Base-by-base conservation (phyloP, 148 eudicot species). In the Vaccinium myrtillus region DNA sequence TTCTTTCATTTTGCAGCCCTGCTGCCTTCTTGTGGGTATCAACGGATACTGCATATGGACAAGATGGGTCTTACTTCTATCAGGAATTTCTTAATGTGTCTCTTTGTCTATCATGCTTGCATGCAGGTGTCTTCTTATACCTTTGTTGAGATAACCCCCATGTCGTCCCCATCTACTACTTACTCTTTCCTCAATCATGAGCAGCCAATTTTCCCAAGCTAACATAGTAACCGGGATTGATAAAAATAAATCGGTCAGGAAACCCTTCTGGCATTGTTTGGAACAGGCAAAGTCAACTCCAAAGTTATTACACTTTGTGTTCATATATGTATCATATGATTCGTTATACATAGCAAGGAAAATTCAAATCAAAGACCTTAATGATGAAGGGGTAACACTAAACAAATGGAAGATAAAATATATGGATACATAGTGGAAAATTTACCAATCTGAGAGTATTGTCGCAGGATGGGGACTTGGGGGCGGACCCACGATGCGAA, bases 401-500 rank as follows among this genome's bases (percentile, higher is more conserved):
- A 16, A 5, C 18, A 56, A 56, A 56, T 15, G 61, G 21, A 56
- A 56, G 25, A 23, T 10, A 6, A 49, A 8, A 10, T 65, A 23
- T 23, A 16, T 5, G 71, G 71, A 65, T 65, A 23, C 30, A 25
- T 9, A 10, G 71, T n/a, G 71, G 23, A 70, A 56, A 1, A 80
- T 55, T 51, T 78, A 80, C 82, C 82, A 80, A 55, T 58, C 82
- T 46, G 9, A 55, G 70, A 14, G 27, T 48, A 55, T 80, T 56
- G 69, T 80, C 15, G 82, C 82, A 80, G 10, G 82, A 80, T 4
- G 82, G 82, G 23, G 70, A 58, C 3, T 36, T 80, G 50, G 70
- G 82, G 71, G 82, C 30, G 30, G 82, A 32, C 43, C 70, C 50
- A 8, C n/a, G n/a, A 59, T 80, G 82, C 30, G 82, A 80, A 58